These are phyloP conservation scores for Brassica rapa DNA, from an alignment of 345 rosid genomes.

Conservation along the genomic window DNA sequence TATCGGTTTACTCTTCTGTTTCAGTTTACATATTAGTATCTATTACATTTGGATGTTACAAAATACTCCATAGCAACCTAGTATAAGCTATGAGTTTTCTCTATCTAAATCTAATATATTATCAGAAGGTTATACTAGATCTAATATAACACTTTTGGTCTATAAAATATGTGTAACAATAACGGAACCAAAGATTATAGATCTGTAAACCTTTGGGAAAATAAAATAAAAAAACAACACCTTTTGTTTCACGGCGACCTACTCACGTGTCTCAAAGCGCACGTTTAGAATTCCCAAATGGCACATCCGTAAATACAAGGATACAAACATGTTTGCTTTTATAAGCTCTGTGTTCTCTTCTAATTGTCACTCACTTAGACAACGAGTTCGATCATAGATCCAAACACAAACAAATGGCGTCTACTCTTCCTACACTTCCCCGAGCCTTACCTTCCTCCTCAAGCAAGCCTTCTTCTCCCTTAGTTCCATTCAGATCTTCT, in stretches of 20 bases:
- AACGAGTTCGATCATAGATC: background rate
- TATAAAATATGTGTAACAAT: no score
- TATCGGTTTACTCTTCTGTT: background rate
- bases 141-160: background rate
- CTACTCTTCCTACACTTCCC: slow-evolving; percentile 33
- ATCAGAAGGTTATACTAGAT: background rate
- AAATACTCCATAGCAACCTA: background rate
- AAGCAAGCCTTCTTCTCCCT: slow-evolving; percentile 11
- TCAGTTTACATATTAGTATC: background rate
- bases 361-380: background rate
- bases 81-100: background rate
- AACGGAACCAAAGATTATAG: no score
- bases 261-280: slow-evolving; percentile 26
- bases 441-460: slow-evolving; percentile 22
- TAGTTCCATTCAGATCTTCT: background rate
- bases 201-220: no score
- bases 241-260: slow-evolving; percentile 12
- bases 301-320: slow-evolving; percentile 26
- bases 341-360: background rate
- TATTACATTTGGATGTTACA: no score
- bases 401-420: slow-evolving; percentile 34
- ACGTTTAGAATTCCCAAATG: slow-evolving; percentile 28
- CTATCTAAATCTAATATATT: background rate
- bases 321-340: background rate
- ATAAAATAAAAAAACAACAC: background rate